Percentiles rank a stretch among this genome's conserved stretches.
Evolutionary conservation across 202 grass and related monocot species (phyloP).

Genomic region (Zizania palustris): DNA sequence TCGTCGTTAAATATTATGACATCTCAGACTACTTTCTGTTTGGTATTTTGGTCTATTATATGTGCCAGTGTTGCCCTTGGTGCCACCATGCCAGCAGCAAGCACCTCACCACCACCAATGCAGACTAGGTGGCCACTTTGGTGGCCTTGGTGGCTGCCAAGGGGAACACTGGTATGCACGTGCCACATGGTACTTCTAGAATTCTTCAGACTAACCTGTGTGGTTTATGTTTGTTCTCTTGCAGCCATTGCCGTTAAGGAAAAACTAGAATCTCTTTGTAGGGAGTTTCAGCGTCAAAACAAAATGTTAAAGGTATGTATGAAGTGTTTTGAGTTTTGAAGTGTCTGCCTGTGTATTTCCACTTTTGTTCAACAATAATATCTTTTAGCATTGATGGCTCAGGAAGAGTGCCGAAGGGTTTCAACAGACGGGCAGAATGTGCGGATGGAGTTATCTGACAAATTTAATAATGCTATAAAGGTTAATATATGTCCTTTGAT

Average conservation of each 20-base stretch:
- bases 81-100: not conserved
- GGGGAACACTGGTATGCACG: not conserved
- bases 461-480: constrained; percentile 96
- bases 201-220: constrained; percentile 33
- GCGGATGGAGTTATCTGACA: constrained; percentile 79
- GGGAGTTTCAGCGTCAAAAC: constrained; percentile 95
- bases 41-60: not conserved
- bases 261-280: constrained; percentile 92
- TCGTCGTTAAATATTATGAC: not conserved
- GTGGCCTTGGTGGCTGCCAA: not conserved
- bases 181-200: constrained; percentile 6
- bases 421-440: constrained; percentile 85
- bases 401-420: constrained; percentile 90
- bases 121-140: not conserved
- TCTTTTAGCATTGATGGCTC: constrained; percentile 44
- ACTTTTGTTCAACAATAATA: constrained; percentile 38
- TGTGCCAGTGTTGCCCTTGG: not conserved
- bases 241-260: constrained; percentile 83
- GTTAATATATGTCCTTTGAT: constrained; percentile 39
- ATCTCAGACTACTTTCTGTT: not conserved
- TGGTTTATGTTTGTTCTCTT: constrained; percentile 43
- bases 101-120: not conserved
- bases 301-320: constrained; percentile 87
- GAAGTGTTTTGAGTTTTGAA: constrained; percentile 25
- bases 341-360: not conserved